phyloP scores from a whole-genome alignment of 2,329 filamentous ascomycete genomes.

The Lizonia empirigonia region DNA sequence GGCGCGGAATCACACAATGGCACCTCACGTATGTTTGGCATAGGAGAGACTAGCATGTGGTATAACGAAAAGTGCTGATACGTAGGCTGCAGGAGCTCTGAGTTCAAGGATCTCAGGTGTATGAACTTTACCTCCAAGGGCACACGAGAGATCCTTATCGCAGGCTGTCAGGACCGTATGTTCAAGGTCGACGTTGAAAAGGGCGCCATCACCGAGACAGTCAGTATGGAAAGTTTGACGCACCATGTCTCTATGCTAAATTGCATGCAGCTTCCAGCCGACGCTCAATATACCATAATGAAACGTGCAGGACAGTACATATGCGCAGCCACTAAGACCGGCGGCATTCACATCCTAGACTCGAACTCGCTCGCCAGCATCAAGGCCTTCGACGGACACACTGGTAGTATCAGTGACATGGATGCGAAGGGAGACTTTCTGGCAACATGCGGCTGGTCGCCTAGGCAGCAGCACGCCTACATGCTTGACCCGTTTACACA shows the following conservation, averaged over 20 bases:
- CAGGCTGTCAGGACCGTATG: slow-evolving; percentile 85
- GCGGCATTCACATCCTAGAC: slow-evolving; percentile 85
- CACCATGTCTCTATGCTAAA: slow-evolving; percentile 37
- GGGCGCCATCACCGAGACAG: slow-evolving; percentile 52
- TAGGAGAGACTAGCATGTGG: not conserved
- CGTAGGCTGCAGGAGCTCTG: slow-evolving; percentile 60
- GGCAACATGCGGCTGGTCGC: slow-evolving; percentile 91
- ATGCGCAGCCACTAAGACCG: slow-evolving; percentile 84
- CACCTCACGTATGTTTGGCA: slow-evolving; percentile 69
- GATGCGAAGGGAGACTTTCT: slow-evolving; percentile 95
- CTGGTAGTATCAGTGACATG: slow-evolving; percentile 91
- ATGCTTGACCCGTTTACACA: slow-evolving; percentile 93
- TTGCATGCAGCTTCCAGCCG: slow-evolving; percentile 65
- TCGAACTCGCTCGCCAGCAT: slow-evolving; percentile 76
- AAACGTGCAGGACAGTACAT: slow-evolving; percentile 84
- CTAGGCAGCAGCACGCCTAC: slow-evolving; percentile 76
- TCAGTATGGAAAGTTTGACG: slow-evolving; percentile 18
- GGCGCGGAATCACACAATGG: slow-evolving; percentile 85
- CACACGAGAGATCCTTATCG: slow-evolving; percentile 81
- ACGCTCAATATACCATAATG: slow-evolving; percentile 87
- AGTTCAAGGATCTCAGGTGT: slow-evolving; percentile 86
- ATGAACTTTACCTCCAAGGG: slow-evolving; percentile 95
- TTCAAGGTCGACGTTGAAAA: slow-evolving; percentile 72
- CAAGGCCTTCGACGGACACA: slow-evolving; percentile 90
- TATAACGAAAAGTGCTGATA: slow-evolving; percentile 23